phyloP scores from a whole-genome alignment of 208 protist species.

The Trypanosoma boissoni region DNA sequence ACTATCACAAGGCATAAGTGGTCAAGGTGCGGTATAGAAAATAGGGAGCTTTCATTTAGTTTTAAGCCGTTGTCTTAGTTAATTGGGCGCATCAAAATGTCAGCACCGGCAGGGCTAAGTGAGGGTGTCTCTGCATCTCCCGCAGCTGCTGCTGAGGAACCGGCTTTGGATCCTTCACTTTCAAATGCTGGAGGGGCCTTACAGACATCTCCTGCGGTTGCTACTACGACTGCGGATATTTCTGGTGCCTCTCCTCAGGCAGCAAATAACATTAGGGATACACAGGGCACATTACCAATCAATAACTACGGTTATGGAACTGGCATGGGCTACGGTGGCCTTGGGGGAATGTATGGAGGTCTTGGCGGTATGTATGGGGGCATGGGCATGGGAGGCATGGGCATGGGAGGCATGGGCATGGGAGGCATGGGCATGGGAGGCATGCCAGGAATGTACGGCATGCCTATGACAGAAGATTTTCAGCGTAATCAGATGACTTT shows the following conservation, averaged over 20 bases:
- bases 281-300: not conserved
- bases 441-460: constrained; percentile 35
- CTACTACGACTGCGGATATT: not conserved
- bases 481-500: constrained; percentile 89
- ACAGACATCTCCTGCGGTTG: not conserved
- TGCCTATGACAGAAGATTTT: constrained; percentile 70
- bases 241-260: constrained; percentile 3
- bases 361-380: constrained; percentile 49
- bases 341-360: constrained; percentile 29
- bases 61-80: too few species aligned
- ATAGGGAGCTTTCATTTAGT: too few species aligned
- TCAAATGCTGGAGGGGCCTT: not conserved
- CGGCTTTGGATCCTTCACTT: constrained; percentile 22
- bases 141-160: constrained; percentile 20
- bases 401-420: constrained; percentile 38
- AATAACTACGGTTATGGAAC: constrained; percentile 23
- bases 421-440: constrained; percentile 30
- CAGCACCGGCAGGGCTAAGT: too few species aligned
- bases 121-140: constrained; percentile 12
- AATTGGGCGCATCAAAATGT: too few species aligned
- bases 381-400: constrained; percentile 32
- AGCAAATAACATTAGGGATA: constrained; percentile 2
- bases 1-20: too few species aligned
- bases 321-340: constrained; percentile 35
- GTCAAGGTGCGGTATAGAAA: too few species aligned